Base-by-base conservation (phyloP, 768 basidiomycete species). In the Rhodocollybia butyracea region DNA sequence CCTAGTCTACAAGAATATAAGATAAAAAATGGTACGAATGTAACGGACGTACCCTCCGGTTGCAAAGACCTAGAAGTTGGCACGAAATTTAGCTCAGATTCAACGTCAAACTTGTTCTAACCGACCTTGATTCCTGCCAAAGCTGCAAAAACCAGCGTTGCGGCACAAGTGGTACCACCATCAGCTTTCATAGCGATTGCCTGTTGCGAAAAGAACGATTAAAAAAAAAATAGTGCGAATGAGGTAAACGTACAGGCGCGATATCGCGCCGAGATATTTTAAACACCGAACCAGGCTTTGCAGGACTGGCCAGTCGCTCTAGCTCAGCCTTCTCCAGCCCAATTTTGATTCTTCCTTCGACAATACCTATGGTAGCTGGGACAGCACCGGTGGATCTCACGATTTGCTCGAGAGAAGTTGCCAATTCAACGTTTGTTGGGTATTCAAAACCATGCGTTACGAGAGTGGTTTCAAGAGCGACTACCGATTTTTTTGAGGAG, bases 401-500 rank as follows among this genome's bases (percentile, higher is more conserved):
- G 46, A 89, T 86, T 6, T 64, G 66, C 68, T 94, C 92, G 19
- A 96, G 76, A 5, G 85, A 84, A 30, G 73, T 71, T 0, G 92
- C 86, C 22, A 89, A 85, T 26, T 85, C 75, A 5, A 88, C 67
- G 64, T 93, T 95, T 34, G 77, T 76, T 0, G 94, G 94, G 60
- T 84, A 84, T 0, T 93, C 91, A 73, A 96, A 84, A 19, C 94
- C 96, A 75, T 98, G 93, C 1, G 94, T 94, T 57, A 97, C 85
- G 51, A 98, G 82, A 1, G 96, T 87, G 2, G 89, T 91, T 68
- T 98, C 96, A 11, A 98, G 82, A 12, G 95, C 94, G 11, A 98
- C 93, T 42, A 98, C 76, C 19, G 94, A 85, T 58, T 73, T 75
- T 10, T 77, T 73, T 39, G 76, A 72, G 3, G 77, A 74, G 21